Conservation (phyloP, 148 eudicot genomes). For the Rhododendron vialii region DNA sequence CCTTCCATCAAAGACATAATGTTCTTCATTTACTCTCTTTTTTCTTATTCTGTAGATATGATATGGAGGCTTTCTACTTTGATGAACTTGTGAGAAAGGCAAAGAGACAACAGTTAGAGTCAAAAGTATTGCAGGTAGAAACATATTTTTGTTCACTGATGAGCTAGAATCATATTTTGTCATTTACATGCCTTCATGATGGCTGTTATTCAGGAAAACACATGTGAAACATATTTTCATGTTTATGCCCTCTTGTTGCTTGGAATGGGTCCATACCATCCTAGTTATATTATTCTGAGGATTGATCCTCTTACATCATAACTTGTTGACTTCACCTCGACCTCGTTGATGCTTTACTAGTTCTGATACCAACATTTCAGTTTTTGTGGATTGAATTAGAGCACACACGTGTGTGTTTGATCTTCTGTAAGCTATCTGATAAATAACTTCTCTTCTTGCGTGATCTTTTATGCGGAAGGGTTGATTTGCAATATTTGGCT, state of each 20-base stretch:
- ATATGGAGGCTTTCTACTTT: conserved; percentile 30
- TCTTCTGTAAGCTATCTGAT: neutral
- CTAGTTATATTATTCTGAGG: neutral
- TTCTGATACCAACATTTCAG: neutral
- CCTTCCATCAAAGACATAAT: neutral
- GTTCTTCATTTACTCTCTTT: neutral
- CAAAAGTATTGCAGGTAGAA: conserved; percentile 27
- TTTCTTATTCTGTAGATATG: conserved; percentile 22
- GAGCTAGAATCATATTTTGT: neutral
- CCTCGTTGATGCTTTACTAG: neutral
- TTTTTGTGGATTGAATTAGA: neutral
- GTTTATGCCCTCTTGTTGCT: neutral
- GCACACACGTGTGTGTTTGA: neutral
- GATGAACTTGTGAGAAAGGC: conserved; percentile 36
- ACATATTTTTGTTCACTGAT: neutral
- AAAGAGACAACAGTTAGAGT: conserved; percentile 29
- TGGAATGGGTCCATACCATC: neutral
- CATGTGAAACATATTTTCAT: neutral
- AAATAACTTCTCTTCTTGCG: neutral
- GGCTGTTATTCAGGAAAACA: neutral
- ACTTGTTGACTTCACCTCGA: neutral
- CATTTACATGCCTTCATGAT: neutral
- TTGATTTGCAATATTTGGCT: neutral
- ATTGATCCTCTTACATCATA: neutral
- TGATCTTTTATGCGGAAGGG: neutral